phyloP scores from a whole-genome alignment of 2,329 filamentous ascomycete species.

The Rhytidhysteron rufulum region DNA sequence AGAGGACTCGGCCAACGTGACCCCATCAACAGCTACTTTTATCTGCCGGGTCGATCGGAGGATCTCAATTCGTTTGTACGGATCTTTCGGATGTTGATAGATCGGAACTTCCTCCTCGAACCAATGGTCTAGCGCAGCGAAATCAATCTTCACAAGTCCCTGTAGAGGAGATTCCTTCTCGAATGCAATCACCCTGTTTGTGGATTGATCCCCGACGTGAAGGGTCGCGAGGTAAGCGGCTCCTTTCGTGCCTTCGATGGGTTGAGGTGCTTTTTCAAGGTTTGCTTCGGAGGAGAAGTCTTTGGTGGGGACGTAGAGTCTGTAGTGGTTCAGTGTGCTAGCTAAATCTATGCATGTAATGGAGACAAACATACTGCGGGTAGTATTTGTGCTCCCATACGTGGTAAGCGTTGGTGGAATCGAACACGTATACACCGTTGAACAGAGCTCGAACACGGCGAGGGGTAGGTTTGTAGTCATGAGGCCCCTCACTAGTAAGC shows the following conservation, averaged over 20 bases:
- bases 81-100: conserved; percentile 63
- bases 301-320: conserved; percentile 25
- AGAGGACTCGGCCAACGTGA: conserved; percentile 42
- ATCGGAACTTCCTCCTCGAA: conserved; percentile 59
- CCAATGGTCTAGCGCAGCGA: conserved; percentile 40
- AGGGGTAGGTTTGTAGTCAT: conserved; percentile 21
- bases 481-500: conserved; percentile 38
- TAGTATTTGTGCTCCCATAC: conserved; percentile 37
- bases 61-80: conserved; percentile 62
- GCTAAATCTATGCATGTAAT: neutral
- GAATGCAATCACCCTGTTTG: conserved; percentile 25
- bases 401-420: conserved; percentile 28
- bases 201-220: conserved; percentile 14
- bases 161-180: conserved; percentile 13
- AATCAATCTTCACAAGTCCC: conserved; percentile 29
- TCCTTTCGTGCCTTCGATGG: conserved; percentile 16
- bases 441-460: conserved; percentile 31
- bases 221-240: conserved; percentile 19
- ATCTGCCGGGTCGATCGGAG: conserved; percentile 53
- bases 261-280: conserved; percentile 9
- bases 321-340: conserved; percentile 6
- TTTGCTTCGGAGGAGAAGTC: conserved; percentile 17
- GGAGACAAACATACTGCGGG: conserved; percentile 22
- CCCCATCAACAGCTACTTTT: conserved; percentile 47
- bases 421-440: conserved; percentile 28